Evolutionary conservation across 2,329 filamentous ascomycete genomes (phyloP), one percentile per base, ranked within the genome.

Genomic region (Pseudocercospora macadamiae): DNA sequence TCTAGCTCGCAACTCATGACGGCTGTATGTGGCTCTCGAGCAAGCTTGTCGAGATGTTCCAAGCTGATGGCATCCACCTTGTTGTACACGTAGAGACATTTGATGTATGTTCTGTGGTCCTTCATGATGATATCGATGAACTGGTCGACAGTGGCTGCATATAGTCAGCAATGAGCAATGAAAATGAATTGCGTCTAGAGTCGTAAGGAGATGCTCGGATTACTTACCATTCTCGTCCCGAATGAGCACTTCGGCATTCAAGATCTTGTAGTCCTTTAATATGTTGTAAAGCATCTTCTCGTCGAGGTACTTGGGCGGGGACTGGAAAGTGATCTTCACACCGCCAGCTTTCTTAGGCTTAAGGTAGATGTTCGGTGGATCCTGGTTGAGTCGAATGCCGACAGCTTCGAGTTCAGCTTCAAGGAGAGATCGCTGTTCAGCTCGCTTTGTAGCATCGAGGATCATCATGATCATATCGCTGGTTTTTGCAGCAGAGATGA

Each of bases 71-170:
- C 89, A 79, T 99, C 95, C 78, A 99, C 96, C 80, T 99, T 99
- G 88, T 99, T 99, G 86, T 99, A 99, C 28, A 97, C 93, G 78
- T 99, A 99, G 28, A 99, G 83, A 72, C 86, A 89, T 73, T 85
- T 85, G 80, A 99, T 97, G 81, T 99, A 99, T 76, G 96, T 99
- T 72, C 95, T 83, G 80, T 99, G 95, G 73, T 97, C 91, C 77
- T 95, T 96, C 93, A 97, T 97, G 77, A 99, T 97, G 62, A 97
- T 92, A 75, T 99, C 95, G 79, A 99, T 99, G 75, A 99, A 90
- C 77, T 99, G 93, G 78, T 99, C 95, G 32, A 99, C 92, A 1
- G 95, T 97, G 37, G 89, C 91, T 85, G 59, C 16, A 26, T 3
- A 2, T 30, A 44, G 34, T 63, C 18, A 69, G 65, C 49, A 23